Base-by-base conservation (phyloP, 495 filamentous ascomycete genomes). In the Penicillium malachiteum region DNA sequence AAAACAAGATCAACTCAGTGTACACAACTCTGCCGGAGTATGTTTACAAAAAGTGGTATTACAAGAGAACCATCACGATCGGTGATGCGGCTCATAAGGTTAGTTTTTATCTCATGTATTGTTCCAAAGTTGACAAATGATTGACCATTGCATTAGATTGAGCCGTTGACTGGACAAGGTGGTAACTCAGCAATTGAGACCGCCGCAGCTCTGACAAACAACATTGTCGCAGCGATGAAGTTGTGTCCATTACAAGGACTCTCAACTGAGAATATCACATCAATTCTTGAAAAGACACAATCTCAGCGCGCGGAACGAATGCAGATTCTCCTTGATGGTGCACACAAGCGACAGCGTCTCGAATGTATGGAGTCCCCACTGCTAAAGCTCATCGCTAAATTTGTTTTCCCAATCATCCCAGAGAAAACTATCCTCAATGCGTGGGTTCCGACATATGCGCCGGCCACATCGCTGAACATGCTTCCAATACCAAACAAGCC, bases 151-250 rank as follows among this genome's bases (percentile, higher is more conserved):
- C 21, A 26, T 17, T 39, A 68, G 65, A 47, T 66, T 35, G 44
- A 62, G 16, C 58, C 60, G 11, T 34, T 66, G 26, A 61, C 57
- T 16, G 60, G 57, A 39, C 57, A 63, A 52, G 74, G 71, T 5
- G 75, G 68, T 12, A 76, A 77, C 34, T 55, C 52, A 39, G 72
- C 71, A 11, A 71, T 78, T 10, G 74, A 78, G 59, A 70, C 63
- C n/a, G 65, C 71, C 0, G 71, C 74, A 0, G 63, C 65, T 17
- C 53, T 79, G 11, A 60, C 62, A 4, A 77, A 76, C 43, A 42
- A 58, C 31, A 55, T 67, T 13, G 45, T 61, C 9, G n/a, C 52
- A 3, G 35, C 55, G 3, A 37, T 61, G 5, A 13, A 48, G 21
- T 18, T 5, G 10, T 37, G 33, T 32, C 13, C 34, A 10, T 50